phyloP scores from a whole-genome alignment of 2,329 filamentous ascomycete genomes.

The Paracamarosporium sp. region DNA sequence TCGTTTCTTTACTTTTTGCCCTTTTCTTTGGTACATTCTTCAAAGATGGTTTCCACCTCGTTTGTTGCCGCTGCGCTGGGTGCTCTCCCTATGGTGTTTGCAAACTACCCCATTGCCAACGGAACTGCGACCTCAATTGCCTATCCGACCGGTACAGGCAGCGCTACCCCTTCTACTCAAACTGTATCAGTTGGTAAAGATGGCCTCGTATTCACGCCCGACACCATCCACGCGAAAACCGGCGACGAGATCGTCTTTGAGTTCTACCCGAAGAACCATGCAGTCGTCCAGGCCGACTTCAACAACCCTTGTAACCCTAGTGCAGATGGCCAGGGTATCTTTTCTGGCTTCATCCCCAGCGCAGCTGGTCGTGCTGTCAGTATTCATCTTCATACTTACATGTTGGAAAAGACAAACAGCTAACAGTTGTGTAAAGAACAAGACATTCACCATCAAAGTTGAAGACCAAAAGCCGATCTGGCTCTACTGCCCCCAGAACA shows the following conservation, averaged over 20 bases:
- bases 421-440: slow-evolving; percentile 12
- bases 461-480: slow-evolving; percentile 34
- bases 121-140: slow-evolving; percentile 5
- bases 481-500: slow-evolving; percentile 56
- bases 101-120: slow-evolving; percentile 13
- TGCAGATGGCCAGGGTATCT: slow-evolving; percentile 36
- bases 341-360: slow-evolving; percentile 31
- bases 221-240: slow-evolving; percentile 28
- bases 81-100: slow-evolving; percentile 23
- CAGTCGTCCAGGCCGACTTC: slow-evolving; percentile 33
- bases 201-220: slow-evolving; percentile 32
- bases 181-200: slow-evolving; percentile 35
- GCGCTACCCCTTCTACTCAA: slow-evolving; percentile 15
- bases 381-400: neutral
- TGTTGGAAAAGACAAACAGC: neutral
- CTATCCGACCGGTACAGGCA: slow-evolving; percentile 10
- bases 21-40: neutral
- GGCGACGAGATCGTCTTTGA: slow-evolving; percentile 34
- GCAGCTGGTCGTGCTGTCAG: slow-evolving; percentile 21
- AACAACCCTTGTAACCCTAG: slow-evolving; percentile 30
- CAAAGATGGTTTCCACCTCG: slow-evolving; percentile 22
- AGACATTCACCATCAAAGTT: slow-evolving; percentile 33
- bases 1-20: slow-evolving; percentile 3
- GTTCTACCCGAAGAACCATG: slow-evolving; percentile 39
- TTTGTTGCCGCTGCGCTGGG: slow-evolving; percentile 20